Evolutionary conservation across 73 alveolate species (phyloP).

Genomic region (Paramecium octaurelia): DNA sequence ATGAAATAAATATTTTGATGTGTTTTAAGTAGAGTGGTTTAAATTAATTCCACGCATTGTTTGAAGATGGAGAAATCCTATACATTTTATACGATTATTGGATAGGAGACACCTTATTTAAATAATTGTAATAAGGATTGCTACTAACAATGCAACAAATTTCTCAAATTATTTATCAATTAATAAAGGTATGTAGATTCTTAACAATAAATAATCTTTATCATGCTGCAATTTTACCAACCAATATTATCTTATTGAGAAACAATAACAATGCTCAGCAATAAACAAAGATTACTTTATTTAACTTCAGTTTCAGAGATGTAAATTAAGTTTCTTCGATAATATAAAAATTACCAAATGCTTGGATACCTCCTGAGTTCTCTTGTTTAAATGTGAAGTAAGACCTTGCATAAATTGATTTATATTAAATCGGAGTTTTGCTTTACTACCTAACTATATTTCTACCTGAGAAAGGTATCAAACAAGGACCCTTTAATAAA

Average conservation of each 20-base stretch:
- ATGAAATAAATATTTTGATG: slow-evolving; percentile 41
- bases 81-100: slow-evolving; percentile 24
- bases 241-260: not conserved
- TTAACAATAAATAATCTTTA: not conserved
- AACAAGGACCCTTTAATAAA: not conserved
- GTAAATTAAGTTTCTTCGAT: not conserved
- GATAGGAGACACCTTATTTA: slow-evolving; percentile 31
- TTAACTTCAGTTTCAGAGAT: not conserved
- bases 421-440: slow-evolving; percentile 6
- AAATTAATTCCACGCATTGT: not conserved
- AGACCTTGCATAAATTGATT: not conserved
- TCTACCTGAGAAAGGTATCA: not conserved
- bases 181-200: not conserved
- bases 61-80: slow-evolving; percentile 6
- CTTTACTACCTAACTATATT: not conserved
- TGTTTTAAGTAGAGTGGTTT: slow-evolving; percentile 34
- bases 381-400: not conserved
- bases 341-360: not conserved
- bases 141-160: not conserved
- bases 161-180: not conserved
- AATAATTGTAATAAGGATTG: not conserved
- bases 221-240: slow-evolving; percentile 21
- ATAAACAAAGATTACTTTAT: slow-evolving; percentile 12
- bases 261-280: not conserved
- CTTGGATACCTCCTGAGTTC: slow-evolving; percentile 43